These are phyloP conservation scores for Pichia nanzhaoensis DNA, from an alignment of 805 yeast genomes.

Conservation along the genomic window DNA sequence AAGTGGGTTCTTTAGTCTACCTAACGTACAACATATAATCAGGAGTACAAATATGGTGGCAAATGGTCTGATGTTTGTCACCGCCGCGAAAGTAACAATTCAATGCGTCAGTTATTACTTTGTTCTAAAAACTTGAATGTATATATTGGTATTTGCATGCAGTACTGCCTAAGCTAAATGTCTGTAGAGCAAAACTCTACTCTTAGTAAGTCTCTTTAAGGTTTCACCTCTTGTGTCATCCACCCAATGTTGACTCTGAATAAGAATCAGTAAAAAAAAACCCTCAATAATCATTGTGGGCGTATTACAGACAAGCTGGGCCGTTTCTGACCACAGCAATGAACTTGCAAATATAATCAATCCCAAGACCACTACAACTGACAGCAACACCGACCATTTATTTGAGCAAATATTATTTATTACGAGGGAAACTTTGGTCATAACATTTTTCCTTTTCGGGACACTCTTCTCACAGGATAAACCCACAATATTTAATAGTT, in stretches of 20 bases:
- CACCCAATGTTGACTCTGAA: conserved; percentile 34
- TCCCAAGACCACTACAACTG: conserved; percentile 26
- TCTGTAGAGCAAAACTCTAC: conserved; percentile 9
- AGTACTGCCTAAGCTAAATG: too few species aligned
- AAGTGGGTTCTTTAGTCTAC: too few species aligned
- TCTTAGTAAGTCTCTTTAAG: conserved; percentile 10
- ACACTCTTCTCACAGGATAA: conserved; percentile 16
- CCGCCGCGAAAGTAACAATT: too few species aligned
- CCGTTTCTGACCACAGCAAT: conserved; percentile 34
- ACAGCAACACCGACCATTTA: conserved; percentile 27
- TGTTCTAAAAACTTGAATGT: too few species aligned
- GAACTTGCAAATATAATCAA: conserved; percentile 30
- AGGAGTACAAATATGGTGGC: too few species aligned
- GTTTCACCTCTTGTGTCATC: conserved; percentile 13
- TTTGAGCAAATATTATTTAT: conserved; percentile 30
- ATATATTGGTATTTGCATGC: too few species aligned
- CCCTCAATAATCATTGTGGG: conserved; percentile 41
- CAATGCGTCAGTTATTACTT: too few species aligned
- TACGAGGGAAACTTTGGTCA: conserved; percentile 13
- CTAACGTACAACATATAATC: too few species aligned
- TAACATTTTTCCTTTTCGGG: not conserved
- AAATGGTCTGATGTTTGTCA: too few species aligned
- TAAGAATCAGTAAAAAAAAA: conserved; percentile 33
- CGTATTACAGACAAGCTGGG: conserved; percentile 35
- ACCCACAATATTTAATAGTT: conserved; percentile 25